Evolutionary conservation across 805 yeast species (phyloP).

Genomic region (Suhomyces vadensis): DNA sequence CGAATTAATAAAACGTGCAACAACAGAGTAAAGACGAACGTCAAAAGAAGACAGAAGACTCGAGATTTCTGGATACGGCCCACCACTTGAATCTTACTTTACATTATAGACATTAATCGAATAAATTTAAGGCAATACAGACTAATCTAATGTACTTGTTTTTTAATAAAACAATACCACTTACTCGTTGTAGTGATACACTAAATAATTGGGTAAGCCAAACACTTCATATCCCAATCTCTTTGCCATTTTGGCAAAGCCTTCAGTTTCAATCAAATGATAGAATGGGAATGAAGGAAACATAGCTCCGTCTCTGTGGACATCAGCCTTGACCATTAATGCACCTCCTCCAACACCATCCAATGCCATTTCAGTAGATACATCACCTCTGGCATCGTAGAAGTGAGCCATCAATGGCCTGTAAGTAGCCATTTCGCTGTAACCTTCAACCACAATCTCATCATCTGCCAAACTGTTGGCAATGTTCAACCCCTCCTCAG

Average conservation of each 20-base stretch:
- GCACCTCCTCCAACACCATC: slow-evolving; percentile 99
- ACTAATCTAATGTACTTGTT: background rate
- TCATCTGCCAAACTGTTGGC: slow-evolving; percentile 78
- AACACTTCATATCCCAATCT: slow-evolving; percentile 86
- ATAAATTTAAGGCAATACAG: slow-evolving; percentile 1
- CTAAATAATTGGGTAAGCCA: slow-evolving; percentile 94
- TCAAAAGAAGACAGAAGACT: too few relatives aligned
- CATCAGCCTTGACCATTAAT: slow-evolving; percentile 92
- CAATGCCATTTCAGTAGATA: slow-evolving; percentile 69
- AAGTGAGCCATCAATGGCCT: slow-evolving; percentile 92
- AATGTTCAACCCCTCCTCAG: slow-evolving; percentile 73
- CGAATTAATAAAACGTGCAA: too few relatives aligned
- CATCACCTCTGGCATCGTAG: slow-evolving; percentile 66
- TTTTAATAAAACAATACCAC: background rate
- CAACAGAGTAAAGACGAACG: too few relatives aligned
- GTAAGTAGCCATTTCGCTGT: slow-evolving; percentile 88
- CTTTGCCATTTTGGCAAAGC: slow-evolving; percentile 98
- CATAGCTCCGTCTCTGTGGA: slow-evolving; percentile 99
- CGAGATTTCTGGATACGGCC: too few relatives aligned
- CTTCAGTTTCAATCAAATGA: slow-evolving; percentile 96
- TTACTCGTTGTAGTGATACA: slow-evolving; percentile 84
- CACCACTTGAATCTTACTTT: too few relatives aligned
- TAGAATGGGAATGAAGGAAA: slow-evolving; percentile 98
- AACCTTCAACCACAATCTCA: slow-evolving; percentile 94
- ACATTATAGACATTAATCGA: background rate